phyloP scores from a whole-genome alignment of 2,329 filamentous ascomycete genomes.

The Neonectria punicea region DNA sequence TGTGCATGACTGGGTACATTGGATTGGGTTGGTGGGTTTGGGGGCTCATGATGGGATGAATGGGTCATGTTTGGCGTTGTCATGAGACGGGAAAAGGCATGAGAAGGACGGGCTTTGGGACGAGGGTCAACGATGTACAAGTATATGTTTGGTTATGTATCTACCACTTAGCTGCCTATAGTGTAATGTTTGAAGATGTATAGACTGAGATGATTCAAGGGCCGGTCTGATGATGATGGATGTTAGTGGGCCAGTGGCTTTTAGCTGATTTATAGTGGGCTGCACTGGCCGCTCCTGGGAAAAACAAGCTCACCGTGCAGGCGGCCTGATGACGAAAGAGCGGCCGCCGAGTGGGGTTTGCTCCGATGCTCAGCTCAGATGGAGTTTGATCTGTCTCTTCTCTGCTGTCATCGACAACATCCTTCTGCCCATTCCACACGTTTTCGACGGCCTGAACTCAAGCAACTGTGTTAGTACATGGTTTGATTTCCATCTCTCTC shows the following conservation, averaged over 20 bases:
- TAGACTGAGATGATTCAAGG: not conserved
- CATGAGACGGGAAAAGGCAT: not conserved
- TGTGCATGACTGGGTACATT: slow-evolving; percentile 11
- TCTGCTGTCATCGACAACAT: slow-evolving; percentile 4
- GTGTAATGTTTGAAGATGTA: slow-evolving; percentile 4
- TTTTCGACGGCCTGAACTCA: not conserved
- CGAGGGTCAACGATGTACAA: slow-evolving; percentile 1
- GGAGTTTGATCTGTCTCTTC: not conserved
- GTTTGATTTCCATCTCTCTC: not conserved
- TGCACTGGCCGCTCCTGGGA: not conserved
- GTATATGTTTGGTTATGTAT: not conserved
- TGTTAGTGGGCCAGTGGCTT: not conserved
- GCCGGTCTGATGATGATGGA: not conserved
- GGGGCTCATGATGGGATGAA: not conserved
- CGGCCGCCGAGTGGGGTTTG: slow-evolving; percentile 10
- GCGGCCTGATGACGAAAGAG: slow-evolving; percentile 18
- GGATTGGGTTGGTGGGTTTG: not conserved
- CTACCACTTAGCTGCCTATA: not conserved
- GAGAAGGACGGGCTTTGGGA: not conserved
- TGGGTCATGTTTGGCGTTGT: slow-evolving; percentile 1
- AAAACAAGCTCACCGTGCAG: slow-evolving; percentile 23
- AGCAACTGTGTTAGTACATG: not conserved
- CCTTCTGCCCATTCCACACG: not conserved
- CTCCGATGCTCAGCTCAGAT: not conserved
- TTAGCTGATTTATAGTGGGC: not conserved